phyloP scores from a whole-genome alignment of 805 yeast species.

The Pichia rugopelliculosa region DNA sequence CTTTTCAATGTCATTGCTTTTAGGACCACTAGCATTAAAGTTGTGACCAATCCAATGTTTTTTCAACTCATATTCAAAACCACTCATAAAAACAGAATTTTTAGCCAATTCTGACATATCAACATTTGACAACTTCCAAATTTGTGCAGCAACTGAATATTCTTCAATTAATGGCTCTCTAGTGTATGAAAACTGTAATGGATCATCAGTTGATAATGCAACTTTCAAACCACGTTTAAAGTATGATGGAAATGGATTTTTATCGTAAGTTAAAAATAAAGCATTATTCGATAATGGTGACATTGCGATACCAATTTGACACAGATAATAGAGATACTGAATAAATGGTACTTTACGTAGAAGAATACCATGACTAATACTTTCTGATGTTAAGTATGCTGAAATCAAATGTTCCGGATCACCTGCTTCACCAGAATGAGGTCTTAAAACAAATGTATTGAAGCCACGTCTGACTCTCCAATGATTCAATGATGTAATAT shows the following conservation, averaged over 20 bases:
- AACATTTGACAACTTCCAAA: constrained; percentile 86
- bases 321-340: constrained; percentile 87
- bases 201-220: constrained; percentile 94
- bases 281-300: constrained; percentile 97
- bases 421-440: constrained; percentile 99
- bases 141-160: constrained; percentile 96
- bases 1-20: constrained; percentile 84
- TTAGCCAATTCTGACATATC: constrained; percentile 97
- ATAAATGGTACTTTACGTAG: constrained; percentile 91
- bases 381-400: constrained; percentile 82
- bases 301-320: constrained; percentile 97
- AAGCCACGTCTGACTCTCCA: constrained; percentile 70
- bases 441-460: constrained; percentile 90
- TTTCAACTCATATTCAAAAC: constrained; percentile 83
- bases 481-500: constrained; percentile 76
- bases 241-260: constrained; percentile 88
- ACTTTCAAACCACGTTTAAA: constrained; percentile 93
- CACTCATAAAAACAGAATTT: constrained; percentile 89
- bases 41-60: constrained; percentile 86
- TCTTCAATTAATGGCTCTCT: constrained; percentile 97
- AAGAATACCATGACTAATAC: constrained; percentile 92
- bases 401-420: constrained; percentile 95
- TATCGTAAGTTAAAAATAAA: constrained; percentile 88
- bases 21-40: constrained; percentile 51
- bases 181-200: constrained; percentile 93